These are phyloP conservation scores for Blastocystis sp. DNA, from an alignment of 352 stramenopile species.

Conservation along the genomic window DNA sequence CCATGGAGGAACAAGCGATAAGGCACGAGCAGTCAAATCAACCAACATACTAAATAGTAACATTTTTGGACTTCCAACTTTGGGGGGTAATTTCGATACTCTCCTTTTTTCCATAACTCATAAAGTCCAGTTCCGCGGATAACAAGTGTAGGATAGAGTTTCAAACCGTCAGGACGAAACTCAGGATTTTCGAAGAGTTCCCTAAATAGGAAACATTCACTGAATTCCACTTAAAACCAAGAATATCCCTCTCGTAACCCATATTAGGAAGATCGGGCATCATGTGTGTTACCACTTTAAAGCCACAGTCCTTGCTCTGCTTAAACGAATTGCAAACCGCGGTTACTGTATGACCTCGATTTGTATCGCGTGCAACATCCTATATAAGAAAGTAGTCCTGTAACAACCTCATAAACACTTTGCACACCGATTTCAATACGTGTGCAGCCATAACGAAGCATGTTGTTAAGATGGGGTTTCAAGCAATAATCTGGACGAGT, in stretches of 20 bases:
- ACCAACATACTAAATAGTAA: conserved; percentile 67
- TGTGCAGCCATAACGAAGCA: conserved; percentile 90
- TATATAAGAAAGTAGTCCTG: conserved; percentile 77
- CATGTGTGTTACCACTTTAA: conserved; percentile 95
- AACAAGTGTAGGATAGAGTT: conserved; percentile 91
- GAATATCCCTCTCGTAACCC: conserved; percentile 87
- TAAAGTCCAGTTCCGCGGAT: conserved; percentile 91
- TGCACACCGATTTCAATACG: conserved; percentile 94
- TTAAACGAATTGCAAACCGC: conserved; percentile 79
- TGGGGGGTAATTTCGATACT: conserved; percentile 83
- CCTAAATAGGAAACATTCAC: conserved; percentile 52
- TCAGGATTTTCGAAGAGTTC: conserved; percentile 91
- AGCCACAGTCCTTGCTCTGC: conserved; percentile 84
- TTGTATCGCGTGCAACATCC: conserved; percentile 67
- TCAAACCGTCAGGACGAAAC: conserved; percentile 88
- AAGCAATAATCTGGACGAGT: conserved; percentile 92
- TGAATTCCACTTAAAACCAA: conserved; percentile 73
- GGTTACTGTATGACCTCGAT: conserved; percentile 86
- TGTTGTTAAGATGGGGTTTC: conserved; percentile 89
- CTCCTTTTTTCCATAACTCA: conserved; percentile 90
- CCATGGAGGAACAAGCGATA: conserved; percentile 89
- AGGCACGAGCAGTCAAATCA: conserved; percentile 83
- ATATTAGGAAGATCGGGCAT: conserved; percentile 95
- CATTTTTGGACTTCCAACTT: conserved; percentile 69
- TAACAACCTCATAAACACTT: conserved; percentile 83